These are phyloP conservation scores for Xylaria sp. DNA, from an alignment of 2,329 filamentous ascomycete genomes.

Conservation along the genomic window DNA sequence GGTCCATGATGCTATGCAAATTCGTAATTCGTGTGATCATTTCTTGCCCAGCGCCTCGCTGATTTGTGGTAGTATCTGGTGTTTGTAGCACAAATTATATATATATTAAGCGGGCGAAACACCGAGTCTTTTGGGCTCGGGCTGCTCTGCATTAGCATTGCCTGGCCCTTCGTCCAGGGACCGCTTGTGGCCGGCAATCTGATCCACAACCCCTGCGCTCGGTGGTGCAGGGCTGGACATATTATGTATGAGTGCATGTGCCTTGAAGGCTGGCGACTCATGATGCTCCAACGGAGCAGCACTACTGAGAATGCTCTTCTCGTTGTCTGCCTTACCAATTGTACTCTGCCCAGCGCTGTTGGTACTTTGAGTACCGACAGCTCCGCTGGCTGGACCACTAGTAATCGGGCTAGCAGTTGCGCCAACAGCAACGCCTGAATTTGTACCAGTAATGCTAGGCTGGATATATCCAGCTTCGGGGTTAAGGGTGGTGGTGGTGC, in stretches of 20 bases:
- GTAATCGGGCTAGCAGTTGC: background rate
- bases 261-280: conserved; percentile 25
- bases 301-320: conserved; percentile 12
- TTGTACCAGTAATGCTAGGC: background rate
- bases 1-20: conserved; percentile 32
- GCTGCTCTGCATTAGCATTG: conserved; percentile 42
- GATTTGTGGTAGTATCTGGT: background rate
- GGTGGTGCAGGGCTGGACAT: conserved; percentile 48
- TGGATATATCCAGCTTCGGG: background rate
- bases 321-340: conserved; percentile 19
- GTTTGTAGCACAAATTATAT: conserved; percentile 7
- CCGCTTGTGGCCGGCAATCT: conserved; percentile 46
- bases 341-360: conserved; percentile 5
- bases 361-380: conserved; percentile 8
- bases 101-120: conserved; percentile 37
- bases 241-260: conserved; percentile 40
- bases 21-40: conserved; percentile 38
- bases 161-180: conserved; percentile 42
- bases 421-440: background rate
- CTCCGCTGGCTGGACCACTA: background rate
- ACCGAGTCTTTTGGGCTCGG: conserved; percentile 45
- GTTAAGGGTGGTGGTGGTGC: background rate
- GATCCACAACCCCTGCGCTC: conserved; percentile 47
- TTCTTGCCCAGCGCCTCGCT: conserved; percentile 2
- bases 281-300: conserved; percentile 8